A percentile compares a stretch with the other conserved stretches of the same genome.
phyloP scores from a whole-genome alignment of 1,139 yeast genomes.

The Sugiyamaella japonica region DNA sequence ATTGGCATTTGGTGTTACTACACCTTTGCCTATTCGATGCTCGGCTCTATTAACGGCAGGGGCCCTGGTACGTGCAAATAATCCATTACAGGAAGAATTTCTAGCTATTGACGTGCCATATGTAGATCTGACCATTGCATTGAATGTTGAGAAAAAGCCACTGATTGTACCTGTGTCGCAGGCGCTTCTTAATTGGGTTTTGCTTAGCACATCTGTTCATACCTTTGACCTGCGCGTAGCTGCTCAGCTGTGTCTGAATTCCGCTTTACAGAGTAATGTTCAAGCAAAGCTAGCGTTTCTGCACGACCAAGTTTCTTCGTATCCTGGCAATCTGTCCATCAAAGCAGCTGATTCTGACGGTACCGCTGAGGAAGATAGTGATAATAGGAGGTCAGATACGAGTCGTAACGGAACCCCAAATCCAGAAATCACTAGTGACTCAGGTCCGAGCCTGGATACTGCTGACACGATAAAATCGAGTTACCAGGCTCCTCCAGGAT shows the following conservation, averaged over 20 bases:
- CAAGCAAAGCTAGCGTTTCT: conserved; percentile 63
- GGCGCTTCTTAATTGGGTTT: conserved; percentile 80
- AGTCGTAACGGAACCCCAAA: conserved; percentile 13
- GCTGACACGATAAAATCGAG: neutral
- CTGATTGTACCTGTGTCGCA: conserved; percentile 62
- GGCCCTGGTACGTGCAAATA: conserved; percentile 67
- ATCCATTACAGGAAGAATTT: conserved; percentile 64
- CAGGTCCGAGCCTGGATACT: neutral
- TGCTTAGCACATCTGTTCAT: conserved; percentile 77
- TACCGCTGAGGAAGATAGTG: conserved; percentile 9
- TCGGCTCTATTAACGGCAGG: conserved; percentile 73
- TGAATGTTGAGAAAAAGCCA: conserved; percentile 34
- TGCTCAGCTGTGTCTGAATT: conserved; percentile 62
- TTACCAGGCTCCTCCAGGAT: conserved; percentile 3
- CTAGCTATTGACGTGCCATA: conserved; percentile 88
- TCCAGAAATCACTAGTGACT: conserved; percentile 4
- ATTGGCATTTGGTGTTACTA: conserved; percentile 60
- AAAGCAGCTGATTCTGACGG: conserved; percentile 1
- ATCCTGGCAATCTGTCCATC: conserved; percentile 28
- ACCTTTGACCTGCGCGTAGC: conserved; percentile 77
- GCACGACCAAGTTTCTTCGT: conserved; percentile 59
- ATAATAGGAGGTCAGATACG: conserved; percentile 12
- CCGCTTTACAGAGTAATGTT: conserved; percentile 65
- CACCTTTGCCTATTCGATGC: conserved; percentile 64
- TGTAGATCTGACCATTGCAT: conserved; percentile 76